These are phyloP conservation scores for Gymnopilus junonius DNA, from an alignment of 768 basidiomycete genomes.

Conservation along the genomic window DNA sequence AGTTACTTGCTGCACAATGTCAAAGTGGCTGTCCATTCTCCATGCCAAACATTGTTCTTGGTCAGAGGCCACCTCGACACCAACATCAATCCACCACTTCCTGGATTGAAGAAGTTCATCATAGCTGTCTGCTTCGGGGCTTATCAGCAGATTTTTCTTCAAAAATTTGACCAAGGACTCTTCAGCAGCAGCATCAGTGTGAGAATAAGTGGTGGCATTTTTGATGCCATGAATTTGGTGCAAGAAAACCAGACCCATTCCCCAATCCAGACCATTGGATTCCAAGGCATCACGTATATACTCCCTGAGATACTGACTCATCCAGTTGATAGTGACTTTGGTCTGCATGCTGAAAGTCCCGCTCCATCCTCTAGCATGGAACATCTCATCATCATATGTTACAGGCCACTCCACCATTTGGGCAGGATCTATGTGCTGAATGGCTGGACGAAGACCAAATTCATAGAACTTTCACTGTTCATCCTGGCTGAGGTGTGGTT, in stretches of 20 bases:
- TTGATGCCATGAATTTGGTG: conserved; percentile 34
- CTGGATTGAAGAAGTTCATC: background rate
- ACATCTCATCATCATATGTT: conserved; percentile 20
- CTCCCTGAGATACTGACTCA: conserved; percentile 7
- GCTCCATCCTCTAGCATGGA: conserved; percentile 15
- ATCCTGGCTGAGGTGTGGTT: conserved; percentile 5
- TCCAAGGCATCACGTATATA: conserved; percentile 14
- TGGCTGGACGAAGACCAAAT: conserved; percentile 26
- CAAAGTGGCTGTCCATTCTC: conserved; percentile 30
- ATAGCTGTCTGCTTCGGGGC: background rate
- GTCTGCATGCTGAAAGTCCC: conserved; percentile 22
- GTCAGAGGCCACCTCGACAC: conserved; percentile 25
- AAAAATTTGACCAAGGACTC: background rate
- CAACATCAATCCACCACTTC: conserved; percentile 36
- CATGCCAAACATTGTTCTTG: conserved; percentile 30
- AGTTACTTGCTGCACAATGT: conserved; percentile 10
- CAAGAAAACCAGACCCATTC: conserved; percentile 26
- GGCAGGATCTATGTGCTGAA: conserved; percentile 1
- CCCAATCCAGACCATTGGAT: conserved; percentile 15
- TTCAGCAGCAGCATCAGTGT: background rate
- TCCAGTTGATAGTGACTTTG: conserved; percentile 15
- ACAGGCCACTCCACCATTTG: conserved; percentile 29
- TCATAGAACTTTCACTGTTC: conserved; percentile 26
- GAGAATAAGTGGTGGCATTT: conserved; percentile 14
- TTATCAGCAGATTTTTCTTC: background rate